phyloP scores from a whole-genome alignment of 805 yeast species.

The Kregervanrija delftensis region DNA sequence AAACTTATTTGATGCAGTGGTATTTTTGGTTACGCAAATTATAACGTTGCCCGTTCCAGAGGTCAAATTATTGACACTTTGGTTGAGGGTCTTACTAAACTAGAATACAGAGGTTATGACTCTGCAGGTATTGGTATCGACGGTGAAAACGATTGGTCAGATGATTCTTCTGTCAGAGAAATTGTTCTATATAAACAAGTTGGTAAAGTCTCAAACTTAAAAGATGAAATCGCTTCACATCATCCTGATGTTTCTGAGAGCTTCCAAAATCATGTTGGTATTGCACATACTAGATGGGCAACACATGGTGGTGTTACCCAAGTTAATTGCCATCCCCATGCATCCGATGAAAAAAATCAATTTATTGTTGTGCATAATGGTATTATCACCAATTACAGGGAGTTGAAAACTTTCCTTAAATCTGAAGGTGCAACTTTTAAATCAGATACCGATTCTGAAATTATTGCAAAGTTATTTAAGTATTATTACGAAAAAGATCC shows the following conservation, averaged over 20 bases:
- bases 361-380: constrained; percentile 96
- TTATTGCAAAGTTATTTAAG: constrained; percentile 92
- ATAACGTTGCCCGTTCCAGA: constrained; percentile 82
- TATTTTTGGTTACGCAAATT: constrained; percentile 96
- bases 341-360: constrained; percentile 76
- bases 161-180: constrained; percentile 40
- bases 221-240: constrained; percentile 46
- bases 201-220: constrained; percentile 85
- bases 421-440: constrained; percentile 79
- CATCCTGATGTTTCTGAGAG: constrained; percentile 53
- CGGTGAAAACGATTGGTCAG: constrained; percentile 53
- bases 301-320: constrained; percentile 93
- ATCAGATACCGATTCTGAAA: constrained; percentile 95
- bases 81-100: constrained; percentile 74
- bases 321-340: constrained; percentile 91
- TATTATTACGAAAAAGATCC: constrained; percentile 78
- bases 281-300: constrained; percentile 99
- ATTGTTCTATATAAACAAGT: constrained; percentile 73
- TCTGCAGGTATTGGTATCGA: constrained; percentile 95
- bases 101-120: constrained; percentile 98
- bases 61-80: constrained; percentile 89
- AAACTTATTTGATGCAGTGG: constrained; percentile 46
- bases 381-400: constrained; percentile 93
- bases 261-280: constrained; percentile 85
- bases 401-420: constrained; percentile 71